Base-by-base conservation (phyloP, 2,329 filamentous ascomycete genomes). In the Cladosporium colombiae region DNA sequence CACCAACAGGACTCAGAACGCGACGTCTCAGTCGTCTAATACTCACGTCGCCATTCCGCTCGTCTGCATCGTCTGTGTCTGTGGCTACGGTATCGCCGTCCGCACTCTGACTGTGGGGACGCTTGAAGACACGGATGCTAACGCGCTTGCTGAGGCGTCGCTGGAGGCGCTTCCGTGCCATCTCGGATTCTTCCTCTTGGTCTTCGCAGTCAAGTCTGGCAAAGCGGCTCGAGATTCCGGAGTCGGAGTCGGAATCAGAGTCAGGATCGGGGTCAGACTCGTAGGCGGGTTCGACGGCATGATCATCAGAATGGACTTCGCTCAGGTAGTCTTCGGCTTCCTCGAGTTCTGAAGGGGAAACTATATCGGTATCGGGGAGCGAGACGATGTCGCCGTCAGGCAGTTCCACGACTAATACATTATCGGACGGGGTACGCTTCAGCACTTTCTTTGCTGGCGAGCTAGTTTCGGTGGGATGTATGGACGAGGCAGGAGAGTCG, bases 71-170 rank as follows among this genome's bases (percentile, higher is more conserved):
- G 49, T 76, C 72, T 64, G 64, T 31, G 21, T 81, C 79, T 25
- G 78, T 78, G 58, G 77, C 76, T 68, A 78, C 80, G 62, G 77
- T 77, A 60, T 81, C 79, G 61, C 78, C 79, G 69, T 79, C 79
- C 31, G 81, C 73, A 64, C 78, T 82, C 71, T 81, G 77, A 67
- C 78, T 81, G 71, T 82, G 77, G 55, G 74, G 80, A 53, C 81
- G 77, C 70, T 83, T 83, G 73, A 78, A 81, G 52, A 76, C 72
- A 10, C 79, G 67, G 18, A 69, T 69, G 25, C 65, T 77, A 25
- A 75, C 72, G 56, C 79, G 80, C 75, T 78, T 80, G 49, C 77
- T 73, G 67, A 80, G 78, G 68, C 79, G 80, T 67, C 78, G 79
- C 46, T 60, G 60, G 53, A 53, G 56, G 76, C 74, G 61, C 35